A percentile compares a stretch with the other conserved stretches of the same genome.
Evolutionary conservation across 176 grass and related monocot genomes (phyloP).

Genomic region (Aegilops tauschii): DNA sequence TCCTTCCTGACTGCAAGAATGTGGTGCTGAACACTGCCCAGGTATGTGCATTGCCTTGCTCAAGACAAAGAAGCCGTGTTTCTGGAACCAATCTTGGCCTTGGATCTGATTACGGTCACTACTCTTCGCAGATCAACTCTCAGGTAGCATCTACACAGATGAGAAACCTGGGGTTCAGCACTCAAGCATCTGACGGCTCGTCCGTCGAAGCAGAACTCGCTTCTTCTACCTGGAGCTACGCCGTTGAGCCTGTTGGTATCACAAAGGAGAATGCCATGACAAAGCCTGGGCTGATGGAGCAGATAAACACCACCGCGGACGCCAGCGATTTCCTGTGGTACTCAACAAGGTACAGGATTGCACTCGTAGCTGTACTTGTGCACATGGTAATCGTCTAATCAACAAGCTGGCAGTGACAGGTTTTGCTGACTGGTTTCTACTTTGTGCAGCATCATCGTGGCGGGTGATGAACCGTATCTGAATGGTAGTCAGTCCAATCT

Average conservation of each 20-base stretch:
- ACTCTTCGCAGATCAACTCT: slow-evolving; percentile 59
- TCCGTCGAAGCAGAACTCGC: slow-evolving; percentile 30
- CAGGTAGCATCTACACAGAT: slow-evolving; percentile 57
- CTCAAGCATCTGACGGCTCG: slow-evolving; percentile 37
- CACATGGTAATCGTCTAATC: not conserved
- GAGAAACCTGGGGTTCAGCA: slow-evolving; percentile 50
- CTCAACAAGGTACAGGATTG: slow-evolving; percentile 64
- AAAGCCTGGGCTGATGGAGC: slow-evolving; percentile 73
- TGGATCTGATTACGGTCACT: not conserved
- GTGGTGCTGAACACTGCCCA: slow-evolving; percentile 90
- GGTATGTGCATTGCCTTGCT: slow-evolving; percentile 32
- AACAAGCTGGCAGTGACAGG: not conserved
- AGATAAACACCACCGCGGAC: slow-evolving; percentile 98
- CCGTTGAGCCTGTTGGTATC: slow-evolving; percentile 82
- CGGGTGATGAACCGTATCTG: slow-evolving; percentile 67
- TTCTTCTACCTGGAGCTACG: slow-evolving; percentile 69
- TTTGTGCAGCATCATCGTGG: slow-evolving; percentile 58
- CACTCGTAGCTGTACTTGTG: not conserved
- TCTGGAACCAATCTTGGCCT: not conserved
- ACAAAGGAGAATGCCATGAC: slow-evolving; percentile 73
- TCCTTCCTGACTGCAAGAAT: slow-evolving; percentile 98
- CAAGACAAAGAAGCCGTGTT: not conserved
- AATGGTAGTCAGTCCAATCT: slow-evolving; percentile 75
- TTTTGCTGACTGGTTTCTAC: not conserved
- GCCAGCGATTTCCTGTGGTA: slow-evolving; percentile 99